Evolutionary conservation across 2,329 filamentous ascomycete genomes (phyloP).

Genomic region (Penicillium rolfsii): DNA sequence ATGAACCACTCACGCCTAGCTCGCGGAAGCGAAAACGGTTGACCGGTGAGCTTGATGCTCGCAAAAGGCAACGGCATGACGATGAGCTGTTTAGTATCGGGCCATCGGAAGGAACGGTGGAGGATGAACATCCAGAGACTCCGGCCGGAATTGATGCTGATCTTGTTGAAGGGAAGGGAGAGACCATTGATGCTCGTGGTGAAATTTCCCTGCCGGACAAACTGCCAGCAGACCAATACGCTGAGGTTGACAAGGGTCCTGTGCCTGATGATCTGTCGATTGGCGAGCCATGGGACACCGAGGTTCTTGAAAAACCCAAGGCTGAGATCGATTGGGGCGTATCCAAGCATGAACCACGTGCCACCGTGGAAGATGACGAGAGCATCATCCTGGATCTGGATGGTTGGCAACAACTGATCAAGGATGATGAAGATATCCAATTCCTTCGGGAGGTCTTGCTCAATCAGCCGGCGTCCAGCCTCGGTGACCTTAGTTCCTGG

Average conservation of each 20-base stretch:
- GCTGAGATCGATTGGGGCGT: conserved; percentile 63
- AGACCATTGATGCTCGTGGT: background rate
- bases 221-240: background rate
- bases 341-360: conserved; percentile 61
- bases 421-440: conserved; percentile 68
- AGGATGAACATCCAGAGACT: conserved; percentile 36
- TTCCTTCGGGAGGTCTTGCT: conserved; percentile 59
- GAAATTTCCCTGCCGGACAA: conserved; percentile 13
- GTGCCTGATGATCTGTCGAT: conserved; percentile 18
- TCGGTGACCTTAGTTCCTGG: conserved; percentile 65
- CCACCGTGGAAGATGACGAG: conserved; percentile 69
- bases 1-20: conserved; percentile 56
- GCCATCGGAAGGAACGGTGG: conserved; percentile 54
- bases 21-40: conserved; percentile 76
- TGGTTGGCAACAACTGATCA: conserved; percentile 69
- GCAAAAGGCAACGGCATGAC: conserved; percentile 82
- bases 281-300: conserved; percentile 35
- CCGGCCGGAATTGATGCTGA: conserved; percentile 3
- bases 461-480: conserved; percentile 50
- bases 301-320: conserved; percentile 39
- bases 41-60: conserved; percentile 67
- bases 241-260: conserved; percentile 10
- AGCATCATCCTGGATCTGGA: conserved; percentile 68
- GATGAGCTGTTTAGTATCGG: conserved; percentile 75
- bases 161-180: conserved; percentile 5